A percentile compares a stretch with the other conserved stretches of the same genome.
Conservation (phyloP, 768 basidiomycete genomes). For the Suillus fuscotomentosus region DNA sequence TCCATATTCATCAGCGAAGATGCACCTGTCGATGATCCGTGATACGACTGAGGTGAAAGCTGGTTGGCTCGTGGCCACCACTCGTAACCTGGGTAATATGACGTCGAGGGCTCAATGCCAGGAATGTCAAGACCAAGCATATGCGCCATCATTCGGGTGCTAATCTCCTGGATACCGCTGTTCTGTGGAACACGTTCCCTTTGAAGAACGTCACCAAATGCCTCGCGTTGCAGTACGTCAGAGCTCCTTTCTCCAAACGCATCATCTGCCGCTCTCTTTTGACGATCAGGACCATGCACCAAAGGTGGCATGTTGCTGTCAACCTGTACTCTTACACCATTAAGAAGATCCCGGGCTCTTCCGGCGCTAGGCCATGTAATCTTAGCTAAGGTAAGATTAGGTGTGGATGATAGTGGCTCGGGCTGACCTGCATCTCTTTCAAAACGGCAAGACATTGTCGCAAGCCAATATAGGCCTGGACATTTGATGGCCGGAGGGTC, state of each 20-base stretch:
- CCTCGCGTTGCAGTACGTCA: constrained; percentile 44
- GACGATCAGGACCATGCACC: constrained; percentile 40
- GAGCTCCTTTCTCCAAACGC: constrained; percentile 60
- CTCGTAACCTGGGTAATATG: constrained; percentile 53
- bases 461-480: constrained; percentile 66
- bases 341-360: constrained; percentile 63
- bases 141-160: constrained; percentile 66
- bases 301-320: constrained; percentile 38
- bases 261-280: constrained; percentile 59
- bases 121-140: constrained; percentile 69
- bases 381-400: constrained; percentile 32
- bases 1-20: constrained; percentile 13
- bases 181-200: constrained; percentile 22
- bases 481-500: constrained; percentile 65
- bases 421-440: constrained; percentile 64
- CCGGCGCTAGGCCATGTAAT: constrained; percentile 70
- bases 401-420: constrained; percentile 5
- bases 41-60: constrained; percentile 14
- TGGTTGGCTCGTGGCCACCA: constrained; percentile 55
- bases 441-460: constrained; percentile 62
- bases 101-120: constrained; percentile 54
- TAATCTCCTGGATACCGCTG: constrained; percentile 58
- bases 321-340: constrained; percentile 61
- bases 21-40: constrained; percentile 4
- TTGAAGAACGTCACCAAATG: constrained; percentile 27